Evolutionary conservation across 768 basidiomycete species (phyloP).

Genomic region (Chalciporus pseudorubinellus): DNA sequence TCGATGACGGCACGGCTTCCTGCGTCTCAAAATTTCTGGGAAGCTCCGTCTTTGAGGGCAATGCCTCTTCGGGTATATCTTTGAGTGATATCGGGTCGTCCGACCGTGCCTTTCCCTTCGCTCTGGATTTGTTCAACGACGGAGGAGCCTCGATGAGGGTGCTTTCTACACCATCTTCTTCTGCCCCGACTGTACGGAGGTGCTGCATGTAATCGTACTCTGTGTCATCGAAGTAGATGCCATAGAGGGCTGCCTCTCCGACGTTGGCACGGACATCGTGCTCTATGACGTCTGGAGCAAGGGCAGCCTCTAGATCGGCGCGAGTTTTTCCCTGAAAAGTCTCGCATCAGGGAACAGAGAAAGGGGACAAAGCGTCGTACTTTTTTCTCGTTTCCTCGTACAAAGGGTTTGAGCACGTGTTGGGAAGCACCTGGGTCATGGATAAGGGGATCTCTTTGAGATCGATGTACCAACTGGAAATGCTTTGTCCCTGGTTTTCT

Average conservation of each 20-base stretch:
- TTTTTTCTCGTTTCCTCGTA: conserved; percentile 70
- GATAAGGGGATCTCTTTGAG: conserved; percentile 92
- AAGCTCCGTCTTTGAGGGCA: conserved; percentile 73
- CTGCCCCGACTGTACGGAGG: conserved; percentile 70
- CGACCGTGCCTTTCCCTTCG: conserved; percentile 38
- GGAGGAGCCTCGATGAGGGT: conserved; percentile 76
- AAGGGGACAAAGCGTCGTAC: conserved; percentile 30
- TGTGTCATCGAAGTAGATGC: conserved; percentile 92
- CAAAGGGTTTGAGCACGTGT: conserved; percentile 85
- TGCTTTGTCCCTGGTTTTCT: conserved; percentile 87
- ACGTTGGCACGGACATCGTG: conserved; percentile 53
- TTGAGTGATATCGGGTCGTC: conserved; percentile 42
- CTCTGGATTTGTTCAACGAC: conserved; percentile 34
- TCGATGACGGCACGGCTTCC: conserved; percentile 75
- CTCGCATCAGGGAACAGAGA: conserved; percentile 16
- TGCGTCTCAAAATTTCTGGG: conserved; percentile 74
- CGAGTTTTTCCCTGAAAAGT: conserved; percentile 69
- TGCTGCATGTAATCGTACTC: conserved; percentile 99
- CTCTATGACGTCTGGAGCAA: conserved; percentile 47
- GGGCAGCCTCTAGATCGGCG: conserved; percentile 67
- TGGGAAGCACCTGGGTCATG: conserved; percentile 87
- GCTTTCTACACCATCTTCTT: conserved; percentile 80
- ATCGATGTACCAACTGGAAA: conserved; percentile 96
- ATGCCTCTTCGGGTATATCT: conserved; percentile 63
- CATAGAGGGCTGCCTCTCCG: conserved; percentile 88